A percentile compares a stretch with the other conserved stretches of the same genome.
phyloP scores from a whole-genome alignment of 331 rosid genomes.

The Rosa hybrid region DNA sequence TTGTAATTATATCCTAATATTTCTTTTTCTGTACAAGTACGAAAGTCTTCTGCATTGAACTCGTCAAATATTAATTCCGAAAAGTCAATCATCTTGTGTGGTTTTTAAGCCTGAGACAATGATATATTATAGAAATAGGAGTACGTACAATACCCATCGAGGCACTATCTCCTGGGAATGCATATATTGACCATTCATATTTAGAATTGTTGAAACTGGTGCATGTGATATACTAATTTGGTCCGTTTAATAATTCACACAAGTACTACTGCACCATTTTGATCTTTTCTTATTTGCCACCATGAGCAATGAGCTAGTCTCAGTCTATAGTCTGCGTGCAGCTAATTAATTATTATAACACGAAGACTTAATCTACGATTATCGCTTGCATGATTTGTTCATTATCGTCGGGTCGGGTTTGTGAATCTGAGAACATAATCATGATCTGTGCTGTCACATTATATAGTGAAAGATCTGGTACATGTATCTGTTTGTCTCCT shows the following conservation, averaged over 20 bases:
- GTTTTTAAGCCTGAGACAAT: background rate
- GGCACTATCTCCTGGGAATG: background rate
- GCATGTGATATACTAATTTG: slow-evolving; percentile 6
- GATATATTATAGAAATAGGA: background rate
- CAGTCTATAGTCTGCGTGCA: background rate
- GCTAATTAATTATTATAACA: background rate
- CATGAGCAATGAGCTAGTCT: background rate
- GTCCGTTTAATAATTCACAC: background rate
- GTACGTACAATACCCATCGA: background rate
- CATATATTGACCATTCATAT: background rate
- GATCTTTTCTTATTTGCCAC: background rate
- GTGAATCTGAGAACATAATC: background rate
- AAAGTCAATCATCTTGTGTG: slow-evolving; percentile 12
- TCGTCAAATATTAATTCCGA: slow-evolving; percentile 18
- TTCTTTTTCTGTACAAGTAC: background rate
- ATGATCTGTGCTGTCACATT: background rate
- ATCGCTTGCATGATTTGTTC: background rate
- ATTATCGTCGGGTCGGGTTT: background rate
- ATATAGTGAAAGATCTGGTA: background rate
- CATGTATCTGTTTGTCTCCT: background rate
- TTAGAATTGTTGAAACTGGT: background rate
- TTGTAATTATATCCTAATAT: background rate
- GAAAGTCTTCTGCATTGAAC: slow-evolving; percentile 15
- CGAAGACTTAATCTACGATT: background rate
- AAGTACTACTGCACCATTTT: background rate